Evolutionary conservation across 139 green algal species (phyloP).

Genomic region (Picochlorum sp.): DNA sequence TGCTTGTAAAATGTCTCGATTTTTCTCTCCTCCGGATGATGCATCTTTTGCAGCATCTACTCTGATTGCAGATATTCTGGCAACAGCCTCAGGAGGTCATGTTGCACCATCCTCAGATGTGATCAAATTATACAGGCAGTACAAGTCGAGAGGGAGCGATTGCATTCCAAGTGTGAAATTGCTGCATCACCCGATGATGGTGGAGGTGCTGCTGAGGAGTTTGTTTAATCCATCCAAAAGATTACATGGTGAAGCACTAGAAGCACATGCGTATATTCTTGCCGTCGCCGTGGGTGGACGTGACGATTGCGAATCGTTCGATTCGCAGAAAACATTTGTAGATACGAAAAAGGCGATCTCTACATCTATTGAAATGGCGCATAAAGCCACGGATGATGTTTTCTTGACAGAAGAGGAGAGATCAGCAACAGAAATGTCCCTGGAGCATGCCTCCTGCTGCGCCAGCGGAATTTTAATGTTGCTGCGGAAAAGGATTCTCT

Average conservation of each 20-base stretch:
- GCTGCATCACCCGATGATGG: conserved; percentile 32
- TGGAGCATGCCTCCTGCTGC: conserved; percentile 22
- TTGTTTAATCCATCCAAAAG: conserved; percentile 19
- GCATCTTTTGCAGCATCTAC: conserved; percentile 12
- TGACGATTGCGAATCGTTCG: conserved; percentile 7
- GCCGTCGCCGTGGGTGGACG: conserved; percentile 25
- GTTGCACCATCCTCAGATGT: conserved; percentile 16
- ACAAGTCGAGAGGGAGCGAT: conserved; percentile 12
- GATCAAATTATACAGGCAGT: conserved; percentile 23
- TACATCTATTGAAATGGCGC: conserved; percentile 18
- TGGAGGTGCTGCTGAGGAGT: conserved; percentile 26
- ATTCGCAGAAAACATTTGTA: not conserved
- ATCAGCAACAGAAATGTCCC: conserved; percentile 3
- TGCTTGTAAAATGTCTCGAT: conserved; percentile 34
- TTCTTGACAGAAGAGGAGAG: conserved; percentile 4
- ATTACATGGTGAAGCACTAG: conserved; percentile 16
- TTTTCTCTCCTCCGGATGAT: conserved; percentile 11
- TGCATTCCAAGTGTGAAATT: conserved; percentile 7
- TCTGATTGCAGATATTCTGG: conserved; percentile 14
- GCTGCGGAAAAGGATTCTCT: conserved; percentile 15
- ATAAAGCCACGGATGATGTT: conserved; percentile 9
- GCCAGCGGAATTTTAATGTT: conserved; percentile 24
- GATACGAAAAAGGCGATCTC: not conserved
- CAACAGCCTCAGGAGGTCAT: conserved; percentile 5
- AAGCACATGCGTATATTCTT: conserved; percentile 18